Percentiles rank a stretch among this genome's conserved stretches.
phyloP scores from a whole-genome alignment of 2,329 filamentous ascomycete species.

The Xylaria sp. region DNA sequence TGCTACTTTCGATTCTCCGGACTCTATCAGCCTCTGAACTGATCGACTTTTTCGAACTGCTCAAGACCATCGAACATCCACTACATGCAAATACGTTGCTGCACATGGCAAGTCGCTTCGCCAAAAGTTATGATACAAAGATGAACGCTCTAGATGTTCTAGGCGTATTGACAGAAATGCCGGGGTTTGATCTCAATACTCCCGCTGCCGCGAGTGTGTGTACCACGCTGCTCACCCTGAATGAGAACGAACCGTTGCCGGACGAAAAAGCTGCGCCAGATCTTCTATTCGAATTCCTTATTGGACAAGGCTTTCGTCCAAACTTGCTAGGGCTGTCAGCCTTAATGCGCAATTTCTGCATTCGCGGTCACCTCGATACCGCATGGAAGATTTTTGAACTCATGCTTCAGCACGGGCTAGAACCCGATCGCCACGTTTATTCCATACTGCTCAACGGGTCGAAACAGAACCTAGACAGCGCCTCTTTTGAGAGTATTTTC shows the following conservation, averaged over 20 bases:
- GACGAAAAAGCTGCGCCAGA: conserved; percentile 55
- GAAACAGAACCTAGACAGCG: conserved; percentile 60
- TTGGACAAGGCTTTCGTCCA: conserved; percentile 65
- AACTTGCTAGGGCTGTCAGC: conserved; percentile 69
- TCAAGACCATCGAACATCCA: conserved; percentile 32
- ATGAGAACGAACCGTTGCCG: conserved; percentile 43
- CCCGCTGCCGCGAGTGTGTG: conserved; percentile 59
- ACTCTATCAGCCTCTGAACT: conserved; percentile 21
- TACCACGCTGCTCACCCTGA: conserved; percentile 60
- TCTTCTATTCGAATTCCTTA: conserved; percentile 60
- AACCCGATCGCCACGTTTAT: conserved; percentile 71
- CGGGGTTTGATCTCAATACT: conserved; percentile 53
- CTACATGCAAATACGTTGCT: conserved; percentile 49
- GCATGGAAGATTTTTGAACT: conserved; percentile 70
- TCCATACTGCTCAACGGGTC: conserved; percentile 74
- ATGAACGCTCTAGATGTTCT: conserved; percentile 51
- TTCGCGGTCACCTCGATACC: conserved; percentile 65
- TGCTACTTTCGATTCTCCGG: conserved; percentile 29
- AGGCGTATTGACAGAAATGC: conserved; percentile 41
- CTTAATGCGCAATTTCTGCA: conserved; percentile 73
- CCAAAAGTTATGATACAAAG: conserved; percentile 48
- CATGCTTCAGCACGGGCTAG: conserved; percentile 63
- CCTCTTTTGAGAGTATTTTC: conserved; percentile 61
- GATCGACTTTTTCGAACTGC: conserved; percentile 27
- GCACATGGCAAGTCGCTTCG: conserved; percentile 55